Evolutionary conservation across 768 basidiomycete species (phyloP).

Genomic region (Trametes elegans): DNA sequence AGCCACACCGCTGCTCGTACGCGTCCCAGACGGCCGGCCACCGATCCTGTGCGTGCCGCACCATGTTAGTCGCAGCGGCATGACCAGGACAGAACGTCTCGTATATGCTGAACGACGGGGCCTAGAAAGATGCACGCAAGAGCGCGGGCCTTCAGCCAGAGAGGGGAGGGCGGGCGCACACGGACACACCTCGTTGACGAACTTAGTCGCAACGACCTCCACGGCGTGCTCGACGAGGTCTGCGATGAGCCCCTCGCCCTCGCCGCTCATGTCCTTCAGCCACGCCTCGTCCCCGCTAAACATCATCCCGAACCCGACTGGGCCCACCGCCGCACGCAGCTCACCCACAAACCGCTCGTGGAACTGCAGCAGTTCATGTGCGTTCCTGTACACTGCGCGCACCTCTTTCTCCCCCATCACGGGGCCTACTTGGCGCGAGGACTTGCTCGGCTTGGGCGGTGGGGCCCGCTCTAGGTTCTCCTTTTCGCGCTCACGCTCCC

Average conservation of each 20-base stretch:
- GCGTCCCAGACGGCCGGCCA: slow-evolving; percentile 75
- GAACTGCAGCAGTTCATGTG: slow-evolving; percentile 60
- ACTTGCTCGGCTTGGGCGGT: slow-evolving; percentile 29
- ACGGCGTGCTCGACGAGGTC: slow-evolving; percentile 27
- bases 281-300: slow-evolving; percentile 15
- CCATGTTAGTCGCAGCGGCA: slow-evolving; percentile 71
- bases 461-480: slow-evolving; percentile 9
- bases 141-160: not conserved
- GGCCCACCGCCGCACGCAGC: slow-evolving; percentile 47
- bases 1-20: slow-evolving; percentile 74
- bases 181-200: slow-evolving; percentile 26
- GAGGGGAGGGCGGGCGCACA: not conserved
- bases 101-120: slow-evolving; percentile 73
- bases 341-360: slow-evolving; percentile 67
- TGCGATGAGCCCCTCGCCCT: slow-evolving; percentile 8
- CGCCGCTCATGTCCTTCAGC: slow-evolving; percentile 2
- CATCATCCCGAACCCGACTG: slow-evolving; percentile 43
- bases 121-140: slow-evolving; percentile 42
- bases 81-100: slow-evolving; percentile 87
- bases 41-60: slow-evolving; percentile 63
- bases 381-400: slow-evolving; percentile 61
- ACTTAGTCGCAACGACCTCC: slow-evolving; percentile 22
- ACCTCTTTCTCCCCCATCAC: slow-evolving; percentile 60
- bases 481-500: slow-evolving; percentile 10
- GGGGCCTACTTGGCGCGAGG: slow-evolving; percentile 36